A percentile compares a stretch with the other conserved stretches of the same genome.
These are phyloP conservation scores for Echinochloa phyllopogon DNA, from an alignment of 176 grass and related monocot species.

Conservation along the genomic window DNA sequence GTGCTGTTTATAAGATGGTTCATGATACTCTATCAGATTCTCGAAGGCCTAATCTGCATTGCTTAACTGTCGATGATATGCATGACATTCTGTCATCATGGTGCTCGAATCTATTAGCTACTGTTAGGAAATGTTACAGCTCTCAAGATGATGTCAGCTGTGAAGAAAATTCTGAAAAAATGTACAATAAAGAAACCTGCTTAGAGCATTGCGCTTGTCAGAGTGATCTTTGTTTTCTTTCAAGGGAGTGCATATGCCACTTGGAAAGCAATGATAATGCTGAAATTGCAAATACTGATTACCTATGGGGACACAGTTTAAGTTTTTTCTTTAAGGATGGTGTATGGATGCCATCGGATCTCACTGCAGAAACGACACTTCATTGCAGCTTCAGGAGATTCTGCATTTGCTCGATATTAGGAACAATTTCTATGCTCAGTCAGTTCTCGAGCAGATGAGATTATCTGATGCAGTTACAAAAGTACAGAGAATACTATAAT, in stretches of 20 bases:
- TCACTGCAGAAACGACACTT: slow-evolving; percentile 41
- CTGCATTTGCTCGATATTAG: slow-evolving; percentile 69
- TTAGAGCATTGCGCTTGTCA: slow-evolving; percentile 56
- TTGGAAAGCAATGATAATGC: slow-evolving; percentile 48
- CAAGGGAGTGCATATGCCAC: slow-evolving; percentile 75
- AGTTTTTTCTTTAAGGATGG: slow-evolving; percentile 85
- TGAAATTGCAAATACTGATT: slow-evolving; percentile 47
- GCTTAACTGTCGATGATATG: slow-evolving; percentile 75
- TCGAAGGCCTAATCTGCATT: slow-evolving; percentile 47
- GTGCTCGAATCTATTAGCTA: slow-evolving; percentile 64
- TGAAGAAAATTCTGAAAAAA: slow-evolving; percentile 46
- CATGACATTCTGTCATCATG: slow-evolving; percentile 81
- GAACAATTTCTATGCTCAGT: slow-evolving; percentile 44
- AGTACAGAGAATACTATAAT: slow-evolving; percentile 25
- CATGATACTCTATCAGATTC: slow-evolving; percentile 64
- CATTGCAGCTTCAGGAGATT: slow-evolving; percentile 82
- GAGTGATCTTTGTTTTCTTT: slow-evolving; percentile 32
- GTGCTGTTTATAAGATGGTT: slow-evolving; percentile 63
- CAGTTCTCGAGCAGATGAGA: slow-evolving; percentile 38
- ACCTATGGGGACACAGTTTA: slow-evolving; percentile 32
- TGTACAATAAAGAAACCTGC: slow-evolving; percentile 25
- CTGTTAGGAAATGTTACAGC: slow-evolving; percentile 55
- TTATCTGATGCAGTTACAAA: slow-evolving; percentile 19
- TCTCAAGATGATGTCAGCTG: slow-evolving; percentile 50
- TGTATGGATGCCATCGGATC: slow-evolving; percentile 72